A percentile compares a stretch with the other conserved stretches of the same genome.
phyloP scores from a whole-genome alignment of 345 rosid genomes.

The Xanthoceras sorbifolium region DNA sequence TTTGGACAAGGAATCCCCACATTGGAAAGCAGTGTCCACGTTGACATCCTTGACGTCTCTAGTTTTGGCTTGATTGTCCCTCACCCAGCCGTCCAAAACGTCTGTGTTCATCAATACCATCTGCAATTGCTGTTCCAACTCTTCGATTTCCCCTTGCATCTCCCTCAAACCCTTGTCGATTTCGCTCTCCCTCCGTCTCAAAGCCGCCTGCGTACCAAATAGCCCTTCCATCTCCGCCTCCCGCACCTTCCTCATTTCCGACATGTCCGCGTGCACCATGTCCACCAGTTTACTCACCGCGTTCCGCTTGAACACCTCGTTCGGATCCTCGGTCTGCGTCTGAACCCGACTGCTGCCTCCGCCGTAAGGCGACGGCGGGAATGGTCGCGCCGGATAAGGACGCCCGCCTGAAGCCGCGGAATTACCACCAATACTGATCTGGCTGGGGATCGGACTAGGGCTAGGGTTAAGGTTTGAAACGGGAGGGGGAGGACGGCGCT shows the following conservation, averaged over 20 bases:
- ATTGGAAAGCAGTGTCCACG: conserved; percentile 61
- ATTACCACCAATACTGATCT: background rate
- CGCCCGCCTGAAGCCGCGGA: background rate
- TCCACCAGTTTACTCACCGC: conserved; percentile 77
- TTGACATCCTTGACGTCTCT: conserved; percentile 38
- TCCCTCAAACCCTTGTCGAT: conserved; percentile 60
- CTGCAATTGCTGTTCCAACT: conserved; percentile 80
- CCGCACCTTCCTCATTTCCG: conserved; percentile 55
- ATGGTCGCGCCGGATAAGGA: conserved; percentile 35
- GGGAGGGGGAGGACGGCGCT: conserved; percentile 54
- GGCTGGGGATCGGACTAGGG: conserved; percentile 16
- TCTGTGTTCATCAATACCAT: conserved; percentile 72
- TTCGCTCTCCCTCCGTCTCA: conserved; percentile 67
- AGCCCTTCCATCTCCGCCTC: conserved; percentile 83
- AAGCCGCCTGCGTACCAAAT: conserved; percentile 61
- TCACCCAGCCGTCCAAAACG: conserved; percentile 67
- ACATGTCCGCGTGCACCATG: conserved; percentile 56
- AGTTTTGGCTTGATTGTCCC: conserved; percentile 58
- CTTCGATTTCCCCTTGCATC: conserved; percentile 76
- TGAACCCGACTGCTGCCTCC: conserved; percentile 33
- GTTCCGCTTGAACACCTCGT: conserved; percentile 70
- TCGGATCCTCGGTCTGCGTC: conserved; percentile 62
- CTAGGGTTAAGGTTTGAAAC: conserved; percentile 15
- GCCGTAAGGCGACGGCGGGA: conserved; percentile 66
- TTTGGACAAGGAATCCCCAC: conserved; percentile 56